Percentiles rank a stretch among this genome's conserved stretches.
These are phyloP conservation scores for Malus orientalis DNA, from an alignment of 306 rosid genomes.

Conservation along the genomic window DNA sequence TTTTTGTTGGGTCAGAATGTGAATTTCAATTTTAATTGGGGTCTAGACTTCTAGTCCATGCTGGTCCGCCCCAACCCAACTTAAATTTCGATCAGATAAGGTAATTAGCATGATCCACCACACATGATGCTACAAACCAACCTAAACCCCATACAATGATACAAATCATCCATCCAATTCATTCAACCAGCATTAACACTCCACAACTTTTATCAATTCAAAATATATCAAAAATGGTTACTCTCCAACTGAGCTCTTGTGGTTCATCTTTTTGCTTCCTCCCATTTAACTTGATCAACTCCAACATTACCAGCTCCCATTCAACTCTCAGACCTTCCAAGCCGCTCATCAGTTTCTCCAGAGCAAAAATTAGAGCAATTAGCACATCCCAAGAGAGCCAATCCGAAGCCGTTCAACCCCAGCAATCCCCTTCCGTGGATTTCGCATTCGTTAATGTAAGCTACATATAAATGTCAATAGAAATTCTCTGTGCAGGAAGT, in stretches of 20 bases:
- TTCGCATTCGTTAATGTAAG: constrained; percentile 82
- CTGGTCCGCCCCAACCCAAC: not conserved
- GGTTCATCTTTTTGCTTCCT: constrained; percentile 27
- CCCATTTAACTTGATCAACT: constrained; percentile 22
- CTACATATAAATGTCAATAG: not conserved
- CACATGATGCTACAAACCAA: not conserved
- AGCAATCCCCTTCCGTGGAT: constrained; percentile 45
- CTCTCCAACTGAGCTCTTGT: constrained; percentile 34
- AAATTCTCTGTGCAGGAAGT: not conserved
- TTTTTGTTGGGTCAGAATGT: not conserved
- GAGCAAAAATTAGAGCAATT: constrained; percentile 49
- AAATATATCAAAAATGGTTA: constrained; percentile 28
- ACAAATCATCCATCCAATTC: constrained; percentile 8
- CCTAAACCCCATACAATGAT: not conserved
- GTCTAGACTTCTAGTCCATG: not conserved
- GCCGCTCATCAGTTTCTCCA: constrained; percentile 16
- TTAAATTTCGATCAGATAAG: constrained; percentile 35
- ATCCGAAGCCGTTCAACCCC: constrained; percentile 34
- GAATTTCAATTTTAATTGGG: not conserved
- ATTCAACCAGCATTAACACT: not conserved
- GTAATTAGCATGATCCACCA: constrained; percentile 25
- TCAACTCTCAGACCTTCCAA: constrained; percentile 22
- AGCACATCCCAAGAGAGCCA: constrained; percentile 47
- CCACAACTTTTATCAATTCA: not conserved
- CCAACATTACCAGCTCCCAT: constrained; percentile 27